Percentiles rank a stretch among this genome's conserved stretches.
phyloP scores from a whole-genome alignment of 2,329 filamentous ascomycete species.

The Aplosporella prunicola region DNA sequence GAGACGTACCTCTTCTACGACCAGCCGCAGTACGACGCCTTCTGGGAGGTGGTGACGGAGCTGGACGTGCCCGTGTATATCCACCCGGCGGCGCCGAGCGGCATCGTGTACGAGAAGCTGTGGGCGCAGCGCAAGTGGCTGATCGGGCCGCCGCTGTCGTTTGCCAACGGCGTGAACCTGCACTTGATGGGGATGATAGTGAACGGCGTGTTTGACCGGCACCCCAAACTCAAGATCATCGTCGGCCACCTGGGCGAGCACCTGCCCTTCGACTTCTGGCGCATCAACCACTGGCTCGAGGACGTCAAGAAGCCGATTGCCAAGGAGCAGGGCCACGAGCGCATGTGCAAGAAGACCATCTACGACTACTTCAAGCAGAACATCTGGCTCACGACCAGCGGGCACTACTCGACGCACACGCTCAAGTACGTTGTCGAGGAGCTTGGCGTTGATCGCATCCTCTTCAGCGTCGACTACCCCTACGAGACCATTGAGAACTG shows the following conservation, averaged over 20 bases:
- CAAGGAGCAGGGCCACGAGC: constrained; percentile 20
- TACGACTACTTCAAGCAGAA: constrained; percentile 33
- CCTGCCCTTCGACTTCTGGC: constrained; percentile 34
- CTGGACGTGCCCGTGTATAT: constrained; percentile 27
- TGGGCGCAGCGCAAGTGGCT: constrained; percentile 22
- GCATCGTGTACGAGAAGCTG: constrained; percentile 19
- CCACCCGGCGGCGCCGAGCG: constrained; percentile 25
- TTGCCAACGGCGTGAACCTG: constrained; percentile 36
- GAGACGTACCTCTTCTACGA: constrained; percentile 26
- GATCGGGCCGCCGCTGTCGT: constrained; percentile 23
- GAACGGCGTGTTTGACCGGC: constrained; percentile 35
- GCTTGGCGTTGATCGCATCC: constrained; percentile 30
- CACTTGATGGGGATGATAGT: constrained; percentile 39
- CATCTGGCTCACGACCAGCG: constrained; percentile 35
- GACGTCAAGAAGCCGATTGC: constrained; percentile 32
- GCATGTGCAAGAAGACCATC: constrained; percentile 25
- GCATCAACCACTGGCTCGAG: constrained; percentile 36
- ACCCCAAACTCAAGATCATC: constrained; percentile 33
- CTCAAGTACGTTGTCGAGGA: constrained; percentile 34
- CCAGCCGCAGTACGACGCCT: constrained; percentile 21
- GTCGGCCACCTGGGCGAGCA: constrained; percentile 37
- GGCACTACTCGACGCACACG: constrained; percentile 32
- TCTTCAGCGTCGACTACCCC: constrained; percentile 33
- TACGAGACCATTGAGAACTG: constrained; percentile 20
- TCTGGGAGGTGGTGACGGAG: constrained; percentile 24